Conservation (phyloP, 345 rosid species). For the Chamaenerion angustifolium region DNA sequence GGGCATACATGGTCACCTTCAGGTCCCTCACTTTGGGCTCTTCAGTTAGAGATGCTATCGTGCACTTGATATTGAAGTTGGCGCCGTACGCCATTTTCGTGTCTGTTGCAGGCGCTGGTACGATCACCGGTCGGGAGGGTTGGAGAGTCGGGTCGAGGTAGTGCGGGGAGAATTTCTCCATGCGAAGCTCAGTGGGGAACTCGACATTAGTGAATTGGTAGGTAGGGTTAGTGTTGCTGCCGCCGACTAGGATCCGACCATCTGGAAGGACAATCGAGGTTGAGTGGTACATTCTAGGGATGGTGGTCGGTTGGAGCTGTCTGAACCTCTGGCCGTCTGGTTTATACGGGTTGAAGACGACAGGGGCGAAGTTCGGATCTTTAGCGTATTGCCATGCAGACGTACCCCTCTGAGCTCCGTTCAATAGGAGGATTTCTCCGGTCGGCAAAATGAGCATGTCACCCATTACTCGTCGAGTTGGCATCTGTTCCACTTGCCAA, state of each 20-base stretch:
- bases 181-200: conserved; percentile 23
- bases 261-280: conserved; percentile 20
- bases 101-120: neutral
- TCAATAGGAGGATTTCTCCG: too few species aligned
- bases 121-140: conserved; percentile 3
- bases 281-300: conserved; percentile 28
- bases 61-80: conserved; percentile 8
- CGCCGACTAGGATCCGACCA: conserved; percentile 24
- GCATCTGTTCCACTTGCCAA: too few species aligned
- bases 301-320: conserved; percentile 12
- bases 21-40: neutral
- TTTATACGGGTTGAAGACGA: conserved; percentile 26
- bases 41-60: neutral
- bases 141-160: conserved; percentile 12
- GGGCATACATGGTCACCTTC: conserved; percentile 27
- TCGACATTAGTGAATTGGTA: conserved; percentile 15
- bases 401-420: conserved; percentile 19
- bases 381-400: conserved; percentile 57
- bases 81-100: conserved; percentile 1
- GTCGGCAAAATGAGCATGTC: too few species aligned
- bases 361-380: conserved; percentile 46
- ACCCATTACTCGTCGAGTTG: too few species aligned
- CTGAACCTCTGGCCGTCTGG: conserved; percentile 9
- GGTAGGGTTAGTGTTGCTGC: conserved; percentile 26
- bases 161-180: conserved; percentile 31